Conservation (phyloP, 768 basidiomycete species). For the Cubamyces lactineus region DNA sequence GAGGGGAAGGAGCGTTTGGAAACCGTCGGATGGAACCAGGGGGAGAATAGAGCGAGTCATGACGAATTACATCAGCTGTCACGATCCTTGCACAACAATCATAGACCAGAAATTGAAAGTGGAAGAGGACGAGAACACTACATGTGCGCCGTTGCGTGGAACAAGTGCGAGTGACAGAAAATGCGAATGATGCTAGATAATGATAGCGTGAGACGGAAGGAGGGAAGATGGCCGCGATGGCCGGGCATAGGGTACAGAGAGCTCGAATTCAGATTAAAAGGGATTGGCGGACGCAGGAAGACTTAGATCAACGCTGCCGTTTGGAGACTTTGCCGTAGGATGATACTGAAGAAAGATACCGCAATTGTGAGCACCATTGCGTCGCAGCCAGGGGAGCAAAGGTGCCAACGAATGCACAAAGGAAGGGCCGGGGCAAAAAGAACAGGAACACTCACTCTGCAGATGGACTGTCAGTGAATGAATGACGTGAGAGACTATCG, state of each 20-base stretch:
- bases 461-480: conserved; percentile 26
- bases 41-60: conserved; percentile 11
- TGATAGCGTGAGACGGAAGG: conserved; percentile 16
- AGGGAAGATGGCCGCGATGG: conserved; percentile 14
- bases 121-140: conserved; percentile 17
- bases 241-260: conserved; percentile 16
- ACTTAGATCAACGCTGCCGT: conserved; percentile 65
- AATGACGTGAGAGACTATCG: conserved; percentile 6
- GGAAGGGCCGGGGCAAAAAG: conserved; percentile 33
- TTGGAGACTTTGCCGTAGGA: conserved; percentile 67
- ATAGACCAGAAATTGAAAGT: conserved; percentile 7
- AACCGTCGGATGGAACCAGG: conserved; percentile 4
- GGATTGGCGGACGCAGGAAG: not conserved
- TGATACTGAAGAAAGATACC: conserved; percentile 52
- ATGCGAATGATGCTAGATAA: conserved; percentile 15
- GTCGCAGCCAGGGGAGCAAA: conserved; percentile 12
- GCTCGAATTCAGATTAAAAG: conserved; percentile 6
- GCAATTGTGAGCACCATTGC: conserved; percentile 22
- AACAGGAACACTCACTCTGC: conserved; percentile 65
- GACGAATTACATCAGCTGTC: conserved; percentile 24
- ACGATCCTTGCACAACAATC: conserved; percentile 12
- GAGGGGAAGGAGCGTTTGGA: too few species aligned
- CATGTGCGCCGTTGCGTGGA: conserved; percentile 13
- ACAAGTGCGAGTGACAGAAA: conserved; percentile 3
- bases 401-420: conserved; percentile 25